These are phyloP conservation scores for Aspergillus uvarum DNA, from an alignment of 2,329 filamentous ascomycete species.

Conservation along the genomic window DNA sequence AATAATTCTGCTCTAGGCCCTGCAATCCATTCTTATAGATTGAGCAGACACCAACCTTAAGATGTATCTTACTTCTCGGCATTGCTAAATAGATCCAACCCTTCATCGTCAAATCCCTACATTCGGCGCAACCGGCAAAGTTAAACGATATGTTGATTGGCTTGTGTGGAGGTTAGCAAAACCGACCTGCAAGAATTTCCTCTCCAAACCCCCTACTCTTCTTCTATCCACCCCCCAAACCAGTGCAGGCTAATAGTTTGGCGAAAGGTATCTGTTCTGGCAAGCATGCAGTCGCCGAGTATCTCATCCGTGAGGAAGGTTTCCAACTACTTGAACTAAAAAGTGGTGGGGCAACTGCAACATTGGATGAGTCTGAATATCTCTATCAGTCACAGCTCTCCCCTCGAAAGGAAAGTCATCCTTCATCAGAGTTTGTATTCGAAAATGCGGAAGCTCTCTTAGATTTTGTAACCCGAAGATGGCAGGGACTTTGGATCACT, in stretches of 20 bases:
- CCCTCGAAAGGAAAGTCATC: constrained; percentile 17
- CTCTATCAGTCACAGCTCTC: constrained; percentile 28
- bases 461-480: constrained; percentile 80
- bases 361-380: constrained; percentile 27
- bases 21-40: no score
- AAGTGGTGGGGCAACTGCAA: constrained; percentile 24
- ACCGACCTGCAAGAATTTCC: constrained; percentile 3
- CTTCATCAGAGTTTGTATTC: constrained; percentile 49
- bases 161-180: constrained; percentile 50
- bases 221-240: background rate
- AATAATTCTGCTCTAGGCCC: no score
- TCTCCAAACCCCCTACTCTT: background rate
- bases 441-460: constrained; percentile 66
- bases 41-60: no score
- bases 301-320: constrained; percentile 78
- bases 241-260: constrained; percentile 16
- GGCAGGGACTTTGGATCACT: constrained; percentile 81
- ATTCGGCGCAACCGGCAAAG: background rate
- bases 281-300: constrained; percentile 85
- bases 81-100: background rate
- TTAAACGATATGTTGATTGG: constrained; percentile 50
- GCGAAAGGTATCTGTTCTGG: constrained; percentile 81
- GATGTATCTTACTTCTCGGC: background rate
- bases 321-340: constrained; percentile 72
- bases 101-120: background rate